phyloP scores from a whole-genome alignment of 345 rosid genomes.

The Nephelium lappaceum region DNA sequence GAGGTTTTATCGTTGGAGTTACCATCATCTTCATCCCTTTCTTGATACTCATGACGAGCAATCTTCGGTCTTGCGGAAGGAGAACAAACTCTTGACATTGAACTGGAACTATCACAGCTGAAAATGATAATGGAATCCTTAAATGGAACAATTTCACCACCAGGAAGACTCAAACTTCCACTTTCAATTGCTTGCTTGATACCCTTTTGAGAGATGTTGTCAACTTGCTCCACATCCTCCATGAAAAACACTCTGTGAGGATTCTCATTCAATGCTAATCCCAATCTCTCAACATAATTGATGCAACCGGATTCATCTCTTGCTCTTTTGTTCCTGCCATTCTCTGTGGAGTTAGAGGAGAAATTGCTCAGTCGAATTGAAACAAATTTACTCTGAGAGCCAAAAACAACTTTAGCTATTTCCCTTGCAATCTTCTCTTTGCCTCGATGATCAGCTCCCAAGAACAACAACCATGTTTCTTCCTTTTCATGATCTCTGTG shows the following conservation, averaged over 20 bases:
- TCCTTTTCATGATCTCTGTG: constrained; percentile 34
- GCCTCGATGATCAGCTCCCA: constrained; percentile 47
- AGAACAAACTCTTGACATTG: constrained; percentile 36
- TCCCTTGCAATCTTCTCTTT: constrained; percentile 63
- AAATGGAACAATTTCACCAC: constrained; percentile 50
- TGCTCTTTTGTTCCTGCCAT: constrained; percentile 43
- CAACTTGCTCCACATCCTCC: constrained; percentile 54
- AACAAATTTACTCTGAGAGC: constrained; percentile 48
- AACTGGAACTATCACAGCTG: constrained; percentile 40
- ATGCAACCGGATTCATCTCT: constrained; percentile 40
- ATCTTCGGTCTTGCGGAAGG: constrained; percentile 28
- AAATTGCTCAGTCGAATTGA: constrained; percentile 44
- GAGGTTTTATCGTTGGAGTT: constrained; percentile 19
- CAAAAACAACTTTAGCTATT: constrained; percentile 56
- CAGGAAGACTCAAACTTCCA: constrained; percentile 42
- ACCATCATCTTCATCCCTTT: constrained; percentile 14
- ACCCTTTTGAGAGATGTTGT: constrained; percentile 30
- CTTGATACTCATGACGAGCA: constrained; percentile 8
- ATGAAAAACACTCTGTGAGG: constrained; percentile 67
- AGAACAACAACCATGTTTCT: constrained; percentile 62
- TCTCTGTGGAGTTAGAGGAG: constrained; percentile 32
- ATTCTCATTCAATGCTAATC: constrained; percentile 65
- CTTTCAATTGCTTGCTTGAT: constrained; percentile 48
- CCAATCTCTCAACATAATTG: constrained; percentile 43
- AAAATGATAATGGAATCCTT: constrained; percentile 68